phyloP scores from a whole-genome alignment of 768 basidiomycete species.

The Boletus insuetus region DNA sequence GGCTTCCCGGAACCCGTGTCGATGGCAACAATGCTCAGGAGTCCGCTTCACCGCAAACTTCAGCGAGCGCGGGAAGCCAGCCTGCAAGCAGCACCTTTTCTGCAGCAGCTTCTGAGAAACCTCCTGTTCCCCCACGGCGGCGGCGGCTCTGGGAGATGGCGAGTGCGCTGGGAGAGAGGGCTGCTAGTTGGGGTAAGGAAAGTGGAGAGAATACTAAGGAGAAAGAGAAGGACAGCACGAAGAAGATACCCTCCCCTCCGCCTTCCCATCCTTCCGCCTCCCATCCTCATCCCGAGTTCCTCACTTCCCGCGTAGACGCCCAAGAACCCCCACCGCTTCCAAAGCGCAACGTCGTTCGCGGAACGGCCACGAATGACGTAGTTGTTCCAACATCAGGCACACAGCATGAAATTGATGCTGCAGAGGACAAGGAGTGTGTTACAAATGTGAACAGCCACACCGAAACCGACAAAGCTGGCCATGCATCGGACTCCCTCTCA shows the following conservation, averaged over 20 bases:
- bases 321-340: slow-evolving; percentile 49
- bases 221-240: slow-evolving; percentile 32
- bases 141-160: slow-evolving; percentile 69
- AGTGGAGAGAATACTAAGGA: slow-evolving; percentile 26
- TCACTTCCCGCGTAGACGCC: slow-evolving; percentile 7
- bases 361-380: slow-evolving; percentile 13
- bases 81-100: background rate
- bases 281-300: slow-evolving; percentile 16
- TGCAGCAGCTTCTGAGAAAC: slow-evolving; percentile 37
- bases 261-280: slow-evolving; percentile 27
- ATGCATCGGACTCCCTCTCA: slow-evolving; percentile 11
- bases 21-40: slow-evolving; percentile 7
- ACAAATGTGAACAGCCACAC: slow-evolving; percentile 1
- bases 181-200: slow-evolving; percentile 52
- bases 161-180: slow-evolving; percentile 56
- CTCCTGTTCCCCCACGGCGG: slow-evolving; percentile 62
- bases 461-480: slow-evolving; percentile 8
- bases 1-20: slow-evolving; percentile 27
- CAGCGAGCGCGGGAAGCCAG: background rate
- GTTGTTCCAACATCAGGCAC: background rate
- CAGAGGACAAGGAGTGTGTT: slow-evolving; percentile 4
- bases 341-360: slow-evolving; percentile 43
- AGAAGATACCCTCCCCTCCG: slow-evolving; percentile 18
- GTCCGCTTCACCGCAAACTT: background rate
- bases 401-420: background rate